Evolutionary conservation across 2,329 filamentous ascomycete genomes (phyloP), one percentile per base, ranked within the genome.

Genomic region (Clonostachys solani): DNA sequence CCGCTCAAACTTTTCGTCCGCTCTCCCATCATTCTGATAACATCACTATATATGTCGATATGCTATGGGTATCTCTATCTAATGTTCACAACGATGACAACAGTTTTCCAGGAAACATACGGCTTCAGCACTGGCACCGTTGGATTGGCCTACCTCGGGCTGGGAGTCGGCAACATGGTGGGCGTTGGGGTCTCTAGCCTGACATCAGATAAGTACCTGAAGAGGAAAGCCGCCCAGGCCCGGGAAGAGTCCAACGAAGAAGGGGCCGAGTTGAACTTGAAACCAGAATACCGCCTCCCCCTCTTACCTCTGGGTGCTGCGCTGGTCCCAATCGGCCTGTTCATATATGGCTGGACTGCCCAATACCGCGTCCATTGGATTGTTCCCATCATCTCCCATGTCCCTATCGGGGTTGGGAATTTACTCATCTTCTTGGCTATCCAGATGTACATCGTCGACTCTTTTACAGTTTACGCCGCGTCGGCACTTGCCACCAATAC

Each of bases 51-150:
- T 49, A 69, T 78, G 44, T 77, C 77, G 8, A 63, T 83, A 33
- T 64, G 75, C 1, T 84, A 81, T 52, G 79, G 78, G 2, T 74
- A 79, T 40, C 55, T 83, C 1, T 84, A 81, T 51, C 58, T 66
- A 36, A 52, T 64, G 44, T 72, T 72, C 45, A 66, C 66, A 5
- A 66, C 69, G 8, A 63, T 71, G 47, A 63, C 71, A 2, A 49
- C 57, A 18, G 60, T 74, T 2, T 65, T 61, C 50, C 59, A 71
- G 33, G 59, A 66, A 3, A 60, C 68, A 35, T 84, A 83, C 53
- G 63, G 67, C 42, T 83, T 83, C 58, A 61, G 60, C 19, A 65
- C 64, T 15, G 66, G 71, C 10, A 60, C 62, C 33, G 62, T 62
- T n/a, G 69, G 66, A 3, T 65, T 86, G 33, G 66, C 78, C 29